These are phyloP conservation scores for Fraxinus pennsylvanica DNA, from an alignment of 257 asterid genomes.

Conservation along the genomic window DNA sequence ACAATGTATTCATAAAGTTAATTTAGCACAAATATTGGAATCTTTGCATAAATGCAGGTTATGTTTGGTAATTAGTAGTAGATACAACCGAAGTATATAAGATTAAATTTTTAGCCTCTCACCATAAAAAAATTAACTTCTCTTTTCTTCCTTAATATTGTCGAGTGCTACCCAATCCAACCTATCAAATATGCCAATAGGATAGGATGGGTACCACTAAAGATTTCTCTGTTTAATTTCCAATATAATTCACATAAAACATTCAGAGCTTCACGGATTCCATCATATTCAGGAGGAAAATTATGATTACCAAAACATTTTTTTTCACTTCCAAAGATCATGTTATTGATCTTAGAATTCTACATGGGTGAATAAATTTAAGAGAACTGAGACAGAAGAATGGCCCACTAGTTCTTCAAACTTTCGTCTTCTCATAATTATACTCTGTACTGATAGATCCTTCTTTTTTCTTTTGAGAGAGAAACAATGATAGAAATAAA, in stretches of 20 bases:
- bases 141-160: neutral
- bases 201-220: neutral
- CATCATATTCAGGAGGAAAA: neutral
- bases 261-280: neutral
- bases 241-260: neutral
- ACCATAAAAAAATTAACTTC: neutral
- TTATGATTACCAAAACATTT: neutral
- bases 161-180: neutral
- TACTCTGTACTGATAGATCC: neutral
- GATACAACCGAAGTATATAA: neutral
- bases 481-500: neutral
- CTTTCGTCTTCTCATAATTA: neutral
- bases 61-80: neutral
- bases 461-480: neutral
- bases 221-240: neutral
- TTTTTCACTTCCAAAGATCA: neutral
- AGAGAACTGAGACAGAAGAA: neutral
- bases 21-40: slow-evolving; percentile 13
- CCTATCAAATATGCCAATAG: neutral
- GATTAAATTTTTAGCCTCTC: neutral
- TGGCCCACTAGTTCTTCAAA: neutral
- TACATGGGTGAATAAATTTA: neutral
- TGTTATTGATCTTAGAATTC: neutral
- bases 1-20: slow-evolving; percentile 20
- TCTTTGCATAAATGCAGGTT: neutral